Evolutionary conservation across 805 yeast species (phyloP), one percentile per base, ranked within the genome.

Genomic region (Wickerhamomyces ciferrii): DNA sequence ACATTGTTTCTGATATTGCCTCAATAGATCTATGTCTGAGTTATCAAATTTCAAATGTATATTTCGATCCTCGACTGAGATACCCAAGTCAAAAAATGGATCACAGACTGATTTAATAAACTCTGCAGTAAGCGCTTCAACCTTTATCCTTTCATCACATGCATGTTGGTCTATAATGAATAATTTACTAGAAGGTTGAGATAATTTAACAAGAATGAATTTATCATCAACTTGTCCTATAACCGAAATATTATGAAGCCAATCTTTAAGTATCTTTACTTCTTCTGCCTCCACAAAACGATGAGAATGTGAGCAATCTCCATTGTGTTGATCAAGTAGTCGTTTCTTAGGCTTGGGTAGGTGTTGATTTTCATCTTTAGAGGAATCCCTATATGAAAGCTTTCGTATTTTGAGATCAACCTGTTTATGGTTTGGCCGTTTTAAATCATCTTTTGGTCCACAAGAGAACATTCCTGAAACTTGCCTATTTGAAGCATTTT

Each of bases 131-230:
- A 74, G 54, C 1, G 48, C 43, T 54, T 89, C 96, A 2, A 84
- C 74, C 41, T 70, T 69, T 0, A 86, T 69, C 45, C 96, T 63
- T 58, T 89, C 96, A 63, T 86, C 95, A 45, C 84, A 79, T 0
- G 96, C 96, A 67, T 89, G 96, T 56, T 88, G 96, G 58, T 89
- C 96, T 5, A 85, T 55, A 1, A 78, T 63, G 25, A 37, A 17
- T 13, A 37, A 17, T 18, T 20, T 19, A 19, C 78, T 60, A 15
- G 78, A 53, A 0, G 56, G n/a, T 2, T 43, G 40, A 1, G 43
- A 17, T 0, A 58, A 36, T 21, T 61, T 67, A 2, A 76, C 60
- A 5, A 88, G 64, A 9, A 89, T 78, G 55, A 87, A 87, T 57
- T 83, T 85, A 4, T 63, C 56, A 41, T 81, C 87, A 3, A 86